phyloP scores from a whole-genome alignment of 1,284 basidiomycete species.

The Limonomyces culmigenus region DNA sequence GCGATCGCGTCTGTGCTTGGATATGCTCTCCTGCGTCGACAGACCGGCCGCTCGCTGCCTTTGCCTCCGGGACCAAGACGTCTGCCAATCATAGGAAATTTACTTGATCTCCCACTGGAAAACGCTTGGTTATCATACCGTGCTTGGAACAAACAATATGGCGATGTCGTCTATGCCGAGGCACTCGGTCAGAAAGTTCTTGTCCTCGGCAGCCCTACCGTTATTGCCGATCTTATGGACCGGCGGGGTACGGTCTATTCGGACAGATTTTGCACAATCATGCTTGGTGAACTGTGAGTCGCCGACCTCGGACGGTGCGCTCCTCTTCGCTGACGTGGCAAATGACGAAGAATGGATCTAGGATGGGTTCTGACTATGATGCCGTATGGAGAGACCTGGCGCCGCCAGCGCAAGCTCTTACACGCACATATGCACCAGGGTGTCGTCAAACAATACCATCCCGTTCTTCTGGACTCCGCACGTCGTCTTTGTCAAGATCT shows the following conservation, averaged over 20 bases:
- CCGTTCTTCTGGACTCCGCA: not conserved
- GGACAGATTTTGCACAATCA: not conserved
- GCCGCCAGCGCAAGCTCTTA: not conserved
- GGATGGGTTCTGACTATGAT: not conserved
- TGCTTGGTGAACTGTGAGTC: constrained; percentile 1
- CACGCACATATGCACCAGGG: not conserved
- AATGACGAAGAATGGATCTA: not conserved
- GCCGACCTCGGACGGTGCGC: not conserved
- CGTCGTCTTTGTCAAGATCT: not conserved
- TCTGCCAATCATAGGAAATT: no score
- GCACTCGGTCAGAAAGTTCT: constrained; percentile 1
- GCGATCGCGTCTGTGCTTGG: no score
- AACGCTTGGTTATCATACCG: no score
- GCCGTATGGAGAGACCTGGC: not conserved
- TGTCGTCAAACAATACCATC: not conserved
- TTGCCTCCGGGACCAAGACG: no score
- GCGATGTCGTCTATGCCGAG: constrained; percentile 1
- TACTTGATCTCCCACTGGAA: no score
- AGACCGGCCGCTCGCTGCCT: no score
- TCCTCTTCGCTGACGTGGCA: not conserved
- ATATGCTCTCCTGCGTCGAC: no score
- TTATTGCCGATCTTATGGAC: constrained; percentile 4
- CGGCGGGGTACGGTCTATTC: constrained; percentile 2
- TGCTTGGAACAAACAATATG: no score
- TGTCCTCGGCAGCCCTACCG: constrained; percentile 3